Evolutionary conservation across 2,329 filamentous ascomycete species (phyloP).

Genomic region (Microcyclospora tardicrescens): DNA sequence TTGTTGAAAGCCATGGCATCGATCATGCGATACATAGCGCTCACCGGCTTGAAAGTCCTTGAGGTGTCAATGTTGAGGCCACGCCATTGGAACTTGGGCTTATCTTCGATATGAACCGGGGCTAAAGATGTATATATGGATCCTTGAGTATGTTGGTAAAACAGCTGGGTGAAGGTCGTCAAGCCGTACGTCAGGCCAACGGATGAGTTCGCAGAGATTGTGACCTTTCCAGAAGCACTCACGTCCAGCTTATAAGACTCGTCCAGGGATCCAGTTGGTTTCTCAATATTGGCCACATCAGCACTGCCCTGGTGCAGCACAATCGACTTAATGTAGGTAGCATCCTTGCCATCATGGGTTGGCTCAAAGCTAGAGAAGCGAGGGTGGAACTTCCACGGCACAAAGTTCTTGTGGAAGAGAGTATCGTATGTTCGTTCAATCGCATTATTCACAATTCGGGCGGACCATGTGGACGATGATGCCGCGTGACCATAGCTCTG

Average conservation of each 20-base stretch:
- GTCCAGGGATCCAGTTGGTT: constrained; percentile 52
- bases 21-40: constrained; percentile 60
- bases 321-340: constrained; percentile 45
- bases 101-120: constrained; percentile 59
- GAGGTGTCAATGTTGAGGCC: constrained; percentile 70
- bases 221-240: constrained; percentile 43
- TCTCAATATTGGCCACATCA: constrained; percentile 43
- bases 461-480: constrained; percentile 4
- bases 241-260: constrained; percentile 63
- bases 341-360: constrained; percentile 19
- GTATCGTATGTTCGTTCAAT: constrained; percentile 44
- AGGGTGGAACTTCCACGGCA: constrained; percentile 66
- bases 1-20: constrained; percentile 68
- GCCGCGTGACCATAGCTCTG: constrained; percentile 2
- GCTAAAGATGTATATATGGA: constrained; percentile 54
- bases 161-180: constrained; percentile 66
- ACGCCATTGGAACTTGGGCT: constrained; percentile 61
- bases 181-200: constrained; percentile 60
- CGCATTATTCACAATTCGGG: constrained; percentile 34
- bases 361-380: constrained; percentile 56
- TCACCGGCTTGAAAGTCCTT: constrained; percentile 55
- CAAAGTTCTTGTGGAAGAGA: constrained; percentile 55
- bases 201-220: constrained; percentile 52
- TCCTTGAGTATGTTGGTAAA: constrained; percentile 50
- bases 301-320: constrained; percentile 46